Conservation (phyloP, 2,329 filamentous ascomycete genomes). For the Cercospora zeina region DNA sequence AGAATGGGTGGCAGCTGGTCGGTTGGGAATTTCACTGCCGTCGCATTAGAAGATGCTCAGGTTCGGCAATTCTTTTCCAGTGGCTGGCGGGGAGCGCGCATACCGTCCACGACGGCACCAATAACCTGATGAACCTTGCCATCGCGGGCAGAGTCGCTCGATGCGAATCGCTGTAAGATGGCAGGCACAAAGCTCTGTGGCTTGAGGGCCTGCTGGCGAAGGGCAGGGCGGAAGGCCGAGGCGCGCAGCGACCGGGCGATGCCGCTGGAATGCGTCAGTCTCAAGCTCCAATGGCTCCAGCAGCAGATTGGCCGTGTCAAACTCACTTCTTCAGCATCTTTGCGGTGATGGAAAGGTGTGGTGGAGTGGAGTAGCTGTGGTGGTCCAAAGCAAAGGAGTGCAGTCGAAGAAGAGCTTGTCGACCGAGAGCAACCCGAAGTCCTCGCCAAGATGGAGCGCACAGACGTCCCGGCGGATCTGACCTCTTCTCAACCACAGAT, state of each 20-base stretch:
- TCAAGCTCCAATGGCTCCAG: conserved; percentile 41
- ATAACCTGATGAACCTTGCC: conserved; percentile 81
- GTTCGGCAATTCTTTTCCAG: conserved; percentile 31
- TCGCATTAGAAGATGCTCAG: conserved; percentile 27
- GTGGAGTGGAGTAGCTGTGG: conserved; percentile 19
- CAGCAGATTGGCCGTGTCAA: conserved; percentile 30
- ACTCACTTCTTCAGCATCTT: conserved; percentile 84
- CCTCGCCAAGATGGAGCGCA: conserved; percentile 9
- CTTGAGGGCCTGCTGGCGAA: conserved; percentile 58
- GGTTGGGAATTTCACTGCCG: conserved; percentile 89
- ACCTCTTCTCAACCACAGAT: neutral
- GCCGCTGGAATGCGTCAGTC: conserved; percentile 55
- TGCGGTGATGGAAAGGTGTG: conserved; percentile 46
- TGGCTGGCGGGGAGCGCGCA: conserved; percentile 45
- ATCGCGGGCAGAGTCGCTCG: conserved; percentile 56
- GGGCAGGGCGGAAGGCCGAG: conserved; percentile 59
- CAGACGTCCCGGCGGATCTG: neutral
- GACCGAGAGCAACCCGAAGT: conserved; percentile 14
- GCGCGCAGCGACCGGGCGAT: conserved; percentile 65
- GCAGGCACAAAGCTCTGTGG: conserved; percentile 60
- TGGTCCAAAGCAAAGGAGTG: conserved; percentile 15
- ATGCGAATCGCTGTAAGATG: conserved; percentile 62
- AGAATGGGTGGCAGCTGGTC: conserved; percentile 95
- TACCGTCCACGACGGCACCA: conserved; percentile 98
- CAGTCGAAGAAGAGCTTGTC: conserved; percentile 13